A percentile compares a stretch with the other conserved stretches of the same genome.
These are phyloP conservation scores for Trichophyton schoenleinii DNA, from an alignment of 2,329 filamentous ascomycete genomes.

Conservation along the genomic window DNA sequence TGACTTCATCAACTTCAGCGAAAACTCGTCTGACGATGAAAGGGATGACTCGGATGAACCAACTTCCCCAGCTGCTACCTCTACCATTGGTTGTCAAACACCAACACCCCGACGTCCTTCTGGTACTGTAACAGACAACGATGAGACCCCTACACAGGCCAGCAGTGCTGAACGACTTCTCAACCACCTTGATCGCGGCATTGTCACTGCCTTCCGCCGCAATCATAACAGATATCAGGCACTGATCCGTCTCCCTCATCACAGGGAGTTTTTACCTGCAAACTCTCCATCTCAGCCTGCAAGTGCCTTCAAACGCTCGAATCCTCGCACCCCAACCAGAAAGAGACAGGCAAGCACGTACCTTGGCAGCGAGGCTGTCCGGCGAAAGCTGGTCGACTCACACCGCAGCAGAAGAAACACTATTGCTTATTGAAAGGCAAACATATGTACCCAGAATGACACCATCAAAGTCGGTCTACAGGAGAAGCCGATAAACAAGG, in stretches of 20 bases:
- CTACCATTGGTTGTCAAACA: conserved; percentile 27
- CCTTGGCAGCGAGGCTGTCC: conserved; percentile 30
- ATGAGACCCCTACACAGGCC: conserved; percentile 7
- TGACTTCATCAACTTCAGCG: conserved; percentile 59
- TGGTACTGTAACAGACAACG: conserved; percentile 12
- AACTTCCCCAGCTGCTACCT: conserved; percentile 35
- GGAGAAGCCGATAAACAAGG: background rate
- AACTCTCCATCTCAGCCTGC: conserved; percentile 32
- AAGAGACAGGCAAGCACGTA: conserved; percentile 29
- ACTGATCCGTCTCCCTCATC: conserved; percentile 36
- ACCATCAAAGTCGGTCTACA: background rate
- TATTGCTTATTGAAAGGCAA: conserved; percentile 19
- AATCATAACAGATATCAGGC: conserved; percentile 42
- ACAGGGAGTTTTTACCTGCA: conserved; percentile 34
- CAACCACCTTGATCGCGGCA: conserved; percentile 56
- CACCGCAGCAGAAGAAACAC: conserved; percentile 26
- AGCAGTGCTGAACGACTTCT: conserved; percentile 41
- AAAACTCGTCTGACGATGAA: conserved; percentile 48
- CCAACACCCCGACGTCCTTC: conserved; percentile 25
- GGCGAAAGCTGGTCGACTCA: conserved; percentile 33
- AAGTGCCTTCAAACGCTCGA: conserved; percentile 33
- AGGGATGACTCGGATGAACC: conserved; percentile 37
- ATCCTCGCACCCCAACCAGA: conserved; percentile 30
- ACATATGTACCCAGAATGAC: background rate
- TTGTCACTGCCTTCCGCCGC: conserved; percentile 65